phyloP scores from a whole-genome alignment of 2,329 filamentous ascomycete genomes.

The Aspergillus pseudoterreus region DNA sequence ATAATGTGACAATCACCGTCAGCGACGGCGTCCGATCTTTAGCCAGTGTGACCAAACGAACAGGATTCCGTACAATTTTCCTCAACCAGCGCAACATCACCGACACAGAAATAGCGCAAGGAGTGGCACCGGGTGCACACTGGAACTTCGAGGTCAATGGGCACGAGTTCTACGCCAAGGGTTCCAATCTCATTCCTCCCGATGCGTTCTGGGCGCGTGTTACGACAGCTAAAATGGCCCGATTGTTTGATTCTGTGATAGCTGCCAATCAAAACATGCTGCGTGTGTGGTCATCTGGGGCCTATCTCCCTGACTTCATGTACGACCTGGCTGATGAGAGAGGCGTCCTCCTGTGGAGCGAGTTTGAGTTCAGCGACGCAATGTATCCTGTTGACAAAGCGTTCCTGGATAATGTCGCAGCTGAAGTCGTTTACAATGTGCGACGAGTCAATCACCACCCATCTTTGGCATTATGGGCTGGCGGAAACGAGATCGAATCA shows the following conservation, averaged over 20 bases:
- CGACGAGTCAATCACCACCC: slow-evolving; percentile 60
- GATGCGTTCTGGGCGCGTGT: slow-evolving; percentile 62
- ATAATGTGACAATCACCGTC: slow-evolving; percentile 53
- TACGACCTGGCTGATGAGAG: slow-evolving; percentile 61
- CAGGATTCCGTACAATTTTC: slow-evolving; percentile 61
- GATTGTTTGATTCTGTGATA: slow-evolving; percentile 53
- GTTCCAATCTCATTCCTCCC: slow-evolving; percentile 61
- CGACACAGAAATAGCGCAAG: slow-evolving; percentile 49
- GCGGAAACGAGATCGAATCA: slow-evolving; percentile 60
- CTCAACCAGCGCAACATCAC: slow-evolving; percentile 55
- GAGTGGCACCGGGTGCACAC: slow-evolving; percentile 55
- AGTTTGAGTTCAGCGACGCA: slow-evolving; percentile 61
- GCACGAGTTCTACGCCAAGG: slow-evolving; percentile 61
- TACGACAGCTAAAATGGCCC: slow-evolving; percentile 48
- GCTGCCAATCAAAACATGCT: slow-evolving; percentile 63
- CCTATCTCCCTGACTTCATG: slow-evolving; percentile 60
- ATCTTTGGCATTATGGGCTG: slow-evolving; percentile 52
- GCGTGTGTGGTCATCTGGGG: slow-evolving; percentile 59
- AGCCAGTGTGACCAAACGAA: slow-evolving; percentile 49
- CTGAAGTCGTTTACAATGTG: slow-evolving; percentile 59
- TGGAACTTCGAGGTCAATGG: slow-evolving; percentile 67
- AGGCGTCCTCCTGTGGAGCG: slow-evolving; percentile 60
- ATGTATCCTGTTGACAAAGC: slow-evolving; percentile 54
- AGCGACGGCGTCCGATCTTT: slow-evolving; percentile 33
- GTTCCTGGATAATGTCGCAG: slow-evolving; percentile 54